Percentiles rank a stretch among this genome's conserved stretches.
Evolutionary conservation across 2,329 filamentous ascomycete species (phyloP).

Genomic region (Cladophialophora carrionii): DNA sequence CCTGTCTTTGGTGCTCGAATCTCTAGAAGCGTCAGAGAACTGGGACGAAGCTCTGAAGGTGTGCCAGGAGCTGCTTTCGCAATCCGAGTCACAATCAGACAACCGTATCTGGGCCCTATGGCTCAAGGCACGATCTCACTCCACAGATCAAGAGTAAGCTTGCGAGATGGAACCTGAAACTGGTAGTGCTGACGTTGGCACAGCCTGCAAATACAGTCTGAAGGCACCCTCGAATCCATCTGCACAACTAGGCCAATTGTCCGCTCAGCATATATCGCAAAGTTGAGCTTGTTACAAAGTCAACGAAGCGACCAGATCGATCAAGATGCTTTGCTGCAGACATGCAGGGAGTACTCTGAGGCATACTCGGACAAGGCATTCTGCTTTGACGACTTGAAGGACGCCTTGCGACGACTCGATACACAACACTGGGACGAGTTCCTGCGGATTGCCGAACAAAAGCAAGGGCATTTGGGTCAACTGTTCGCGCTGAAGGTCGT

Average conservation of each 20-base stretch:
- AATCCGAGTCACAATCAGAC: conserved; percentile 48
- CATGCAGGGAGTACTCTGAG: conserved; percentile 49
- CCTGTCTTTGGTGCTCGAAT: conserved; percentile 44
- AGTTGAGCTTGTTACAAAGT: conserved; percentile 36
- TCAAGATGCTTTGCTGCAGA: conserved; percentile 43
- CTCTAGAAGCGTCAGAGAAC: conserved; percentile 44
- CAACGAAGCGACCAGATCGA: conserved; percentile 40
- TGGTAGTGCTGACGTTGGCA: conserved; percentile 1
- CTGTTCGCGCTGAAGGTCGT: conserved; percentile 32
- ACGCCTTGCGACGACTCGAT: conserved; percentile 29
- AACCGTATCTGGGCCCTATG: conserved; percentile 53
- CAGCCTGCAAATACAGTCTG: conserved; percentile 13
- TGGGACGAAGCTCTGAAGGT: conserved; percentile 48
- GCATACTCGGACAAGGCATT: conserved; percentile 49
- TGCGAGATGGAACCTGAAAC: not conserved
- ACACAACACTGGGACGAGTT: conserved; percentile 36
- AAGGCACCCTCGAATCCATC: conserved; percentile 21
- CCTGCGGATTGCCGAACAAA: conserved; percentile 40
- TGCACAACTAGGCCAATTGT: conserved; percentile 24
- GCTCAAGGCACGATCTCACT: conserved; percentile 43
- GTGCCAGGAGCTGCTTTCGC: conserved; percentile 44
- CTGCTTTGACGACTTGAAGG: conserved; percentile 51
- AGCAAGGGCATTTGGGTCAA: conserved; percentile 25
- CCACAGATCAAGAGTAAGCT: conserved; percentile 25
- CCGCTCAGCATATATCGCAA: conserved; percentile 27